Percentiles rank a stretch among this genome's conserved stretches.
phyloP scores from a whole-genome alignment of 2,329 filamentous ascomycete species.

The Plectosphaerella plurivora region DNA sequence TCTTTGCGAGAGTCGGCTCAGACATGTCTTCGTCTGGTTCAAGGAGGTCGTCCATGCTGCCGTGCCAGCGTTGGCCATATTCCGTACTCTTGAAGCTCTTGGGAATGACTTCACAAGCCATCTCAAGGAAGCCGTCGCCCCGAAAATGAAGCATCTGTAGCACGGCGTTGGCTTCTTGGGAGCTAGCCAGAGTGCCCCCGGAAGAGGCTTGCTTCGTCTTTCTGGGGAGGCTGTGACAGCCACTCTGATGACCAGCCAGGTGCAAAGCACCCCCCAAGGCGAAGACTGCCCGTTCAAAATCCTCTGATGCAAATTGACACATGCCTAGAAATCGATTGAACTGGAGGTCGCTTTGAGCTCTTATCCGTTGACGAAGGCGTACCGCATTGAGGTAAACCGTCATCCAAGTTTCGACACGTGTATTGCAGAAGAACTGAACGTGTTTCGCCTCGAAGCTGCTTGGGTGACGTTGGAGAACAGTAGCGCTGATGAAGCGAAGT shows the following conservation, averaged over 20 bases:
- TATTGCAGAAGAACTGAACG: conserved; percentile 91
- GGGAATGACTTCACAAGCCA: neutral
- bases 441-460: conserved; percentile 72
- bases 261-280: too few species aligned
- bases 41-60: neutral
- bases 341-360: too few species aligned
- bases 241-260: conserved; percentile 45
- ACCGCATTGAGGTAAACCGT: too few species aligned
- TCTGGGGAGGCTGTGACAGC: too few species aligned
- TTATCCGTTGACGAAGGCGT: too few species aligned
- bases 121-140: neutral
- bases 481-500: conserved; percentile 69
- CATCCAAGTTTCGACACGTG: conserved; percentile 27
- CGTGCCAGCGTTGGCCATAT: too few species aligned
- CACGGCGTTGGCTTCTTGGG: neutral
- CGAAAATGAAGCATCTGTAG: neutral
- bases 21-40: conserved; percentile 17
- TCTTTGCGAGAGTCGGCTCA: conserved; percentile 35
- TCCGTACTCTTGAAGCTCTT: too few species aligned
- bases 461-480: conserved; percentile 68
- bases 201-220: too few species aligned
- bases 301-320: too few species aligned
- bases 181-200: too few species aligned
- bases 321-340: too few species aligned
- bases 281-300: too few species aligned